A percentile compares a stretch with the other conserved stretches of the same genome.
These are phyloP conservation scores for Colletotrichum lupini DNA, from an alignment of 2,329 filamentous ascomycete species.

Conservation along the genomic window DNA sequence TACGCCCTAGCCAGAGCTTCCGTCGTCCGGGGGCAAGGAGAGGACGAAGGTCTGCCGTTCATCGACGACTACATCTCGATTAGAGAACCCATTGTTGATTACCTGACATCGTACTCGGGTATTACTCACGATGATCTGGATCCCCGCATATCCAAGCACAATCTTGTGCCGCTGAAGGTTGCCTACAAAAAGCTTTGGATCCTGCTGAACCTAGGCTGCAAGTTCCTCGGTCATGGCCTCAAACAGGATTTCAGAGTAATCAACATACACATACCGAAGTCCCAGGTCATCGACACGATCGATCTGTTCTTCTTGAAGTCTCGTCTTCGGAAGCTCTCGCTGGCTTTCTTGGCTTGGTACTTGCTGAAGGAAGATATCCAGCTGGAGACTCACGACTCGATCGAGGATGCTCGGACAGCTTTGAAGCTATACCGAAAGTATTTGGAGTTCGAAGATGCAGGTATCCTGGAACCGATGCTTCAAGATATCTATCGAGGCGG, in stretches of 20 bases:
- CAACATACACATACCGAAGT: constrained; percentile 93
- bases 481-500: constrained; percentile 81
- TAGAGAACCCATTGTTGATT: constrained; percentile 91
- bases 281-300: constrained; percentile 94
- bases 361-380: constrained; percentile 96
- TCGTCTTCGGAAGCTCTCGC: constrained; percentile 85
- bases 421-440: constrained; percentile 91
- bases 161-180: constrained; percentile 86
- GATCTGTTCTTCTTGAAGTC: constrained; percentile 87
- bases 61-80: constrained; percentile 98
- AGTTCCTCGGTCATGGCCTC: constrained; percentile 93
- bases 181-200: constrained; percentile 99
- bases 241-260: constrained; percentile 97
- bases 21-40: constrained; percentile 83
- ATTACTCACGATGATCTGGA: constrained; percentile 90
- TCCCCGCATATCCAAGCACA: constrained; percentile 79
- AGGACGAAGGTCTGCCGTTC: constrained; percentile 84
- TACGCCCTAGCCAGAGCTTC: constrained; percentile 94
- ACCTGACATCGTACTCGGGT: constrained; percentile 93
- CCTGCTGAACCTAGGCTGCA: constrained; percentile 90
- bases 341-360: constrained; percentile 92
- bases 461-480: constrained; percentile 84
- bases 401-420: constrained; percentile 93
- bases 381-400: constrained; percentile 90
- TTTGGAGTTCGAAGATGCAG: constrained; percentile 87